Evolutionary conservation across 805 yeast genomes (phyloP), one percentile per base, ranked within the genome.

Genomic region (Candida methanosorbosa): DNA sequence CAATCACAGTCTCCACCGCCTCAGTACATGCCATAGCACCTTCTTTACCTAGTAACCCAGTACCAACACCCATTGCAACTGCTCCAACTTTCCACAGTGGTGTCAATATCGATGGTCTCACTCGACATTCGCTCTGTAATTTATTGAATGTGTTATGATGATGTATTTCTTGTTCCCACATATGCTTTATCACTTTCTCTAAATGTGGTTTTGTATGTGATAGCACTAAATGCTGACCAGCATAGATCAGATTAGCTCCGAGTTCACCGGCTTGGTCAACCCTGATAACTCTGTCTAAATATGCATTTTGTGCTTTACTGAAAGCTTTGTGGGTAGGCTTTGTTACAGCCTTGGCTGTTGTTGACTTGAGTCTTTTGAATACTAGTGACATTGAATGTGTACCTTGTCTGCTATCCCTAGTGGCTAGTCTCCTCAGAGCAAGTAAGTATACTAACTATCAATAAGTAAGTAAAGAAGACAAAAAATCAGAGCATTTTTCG

Each of bases 1-100:
- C 98, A 55, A 92, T 92, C 5, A 92, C 97, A 0, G 98, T 92
- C 58, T 92, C 98, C 2, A 92, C 97, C 0, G 97, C 97, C 40
- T 88, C 97, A 0, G 98, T 92, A 56, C 98, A 92, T 1, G 98
- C 97, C 98, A 92, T 92, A 2, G 98, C 97, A 2, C 95, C 97
- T 54, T 90, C 96, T 50, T 86, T 85, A 14, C 96, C 81, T 42
- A 87, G 59, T 35, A 82, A 47, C 0, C 95, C 97, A 1, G 97
- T 92, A 1, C 79, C 81, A 2, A 76, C 75, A 4, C 98, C 98
- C 64, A 92, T 67, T 1, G 78, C 78, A 33, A 81, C 67, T 0
- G 98, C 97, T 4, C 97, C 97, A 0, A 73, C 57, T 54, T 83
- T 87, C 98, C 98, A 92, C 1, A 85, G 49, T 2, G 98, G 98